Evolutionary conservation across 306 rosid genomes (phyloP), one percentile per base, ranked within the genome.

Genomic region (Cucumis melo): DNA sequence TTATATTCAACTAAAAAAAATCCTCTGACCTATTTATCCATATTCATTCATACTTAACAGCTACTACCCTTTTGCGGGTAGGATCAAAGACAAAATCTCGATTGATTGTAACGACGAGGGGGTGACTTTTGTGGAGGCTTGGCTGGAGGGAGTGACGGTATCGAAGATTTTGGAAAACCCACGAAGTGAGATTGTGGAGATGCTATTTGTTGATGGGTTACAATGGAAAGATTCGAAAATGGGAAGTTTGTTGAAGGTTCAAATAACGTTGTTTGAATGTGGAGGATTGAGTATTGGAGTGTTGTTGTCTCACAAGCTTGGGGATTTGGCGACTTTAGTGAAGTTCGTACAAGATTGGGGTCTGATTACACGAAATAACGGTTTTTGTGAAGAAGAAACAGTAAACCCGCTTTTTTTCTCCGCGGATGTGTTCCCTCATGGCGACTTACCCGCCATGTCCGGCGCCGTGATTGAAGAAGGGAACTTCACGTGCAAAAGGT

Each of bases 1-100:
- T 50, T 50, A 21, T 51, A 21, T 51, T 51, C 8, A 51, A 16
- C 57, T 51, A 5, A 16, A 51, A 16, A 51, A 51, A 14, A 50
- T 32, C 5, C 5, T 32, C 5, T 32, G 1, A 53, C 57, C 57
- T 53, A 53, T 16, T 53, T 6, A 32, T 2, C 5, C 36, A 32
- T 54, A 54, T 54, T 54, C 58, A 54, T 53, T 27, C 2, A 53
- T 54, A 7, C 59, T 54, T 8, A 10, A 19, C 5, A 54, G 72
- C 50, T 85, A 81, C 79, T 83, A 87, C 73, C 91, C 87, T 0
- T 51, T 85, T 7, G 87, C 89, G 6, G 87, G 91, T 0, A 74
- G 86, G 55, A 41, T 83, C 20, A 85, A 66, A 42, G 77, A 77
- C 16, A 32, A 75, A 6, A 13, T 51, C 23, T 65, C 64, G 10